A percentile compares a stretch with the other conserved stretches of the same genome.
These are phyloP conservation scores for Penicillium bovifimosum DNA, from an alignment of 495 filamentous ascomycete genomes.

Conservation along the genomic window DNA sequence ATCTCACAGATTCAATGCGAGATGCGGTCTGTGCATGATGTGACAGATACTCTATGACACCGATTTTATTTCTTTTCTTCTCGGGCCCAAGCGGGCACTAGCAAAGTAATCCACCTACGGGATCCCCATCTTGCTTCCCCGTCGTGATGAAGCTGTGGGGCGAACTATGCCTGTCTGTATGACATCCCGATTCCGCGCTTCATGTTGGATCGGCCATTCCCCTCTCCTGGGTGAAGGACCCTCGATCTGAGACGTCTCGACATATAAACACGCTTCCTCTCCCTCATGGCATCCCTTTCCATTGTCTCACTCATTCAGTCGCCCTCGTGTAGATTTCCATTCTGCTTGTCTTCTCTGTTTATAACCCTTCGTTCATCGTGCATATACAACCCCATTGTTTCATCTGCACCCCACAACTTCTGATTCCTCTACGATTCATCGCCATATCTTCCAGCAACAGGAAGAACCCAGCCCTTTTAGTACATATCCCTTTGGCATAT, in stretches of 20 bases:
- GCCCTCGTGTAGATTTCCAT: conserved; percentile 23
- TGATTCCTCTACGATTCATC: neutral
- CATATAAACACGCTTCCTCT: conserved; percentile 30
- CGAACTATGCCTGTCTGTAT: conserved; percentile 25
- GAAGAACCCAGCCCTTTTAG: conserved; percentile 3
- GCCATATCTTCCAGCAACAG: neutral
- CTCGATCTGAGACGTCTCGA: neutral
- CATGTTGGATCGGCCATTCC: conserved; percentile 24
- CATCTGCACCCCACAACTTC: neutral
- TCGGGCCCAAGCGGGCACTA: conserved; percentile 6
- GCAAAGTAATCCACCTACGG: conserved; percentile 9
- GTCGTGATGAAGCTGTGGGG: conserved; percentile 18
- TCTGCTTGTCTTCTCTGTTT: conserved; percentile 17
- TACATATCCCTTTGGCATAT: conserved; percentile 13
- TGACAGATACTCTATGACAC: conserved; percentile 33
- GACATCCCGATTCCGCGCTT: conserved; percentile 30
- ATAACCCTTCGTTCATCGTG: conserved; percentile 20
- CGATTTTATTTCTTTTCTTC: conserved; percentile 9
- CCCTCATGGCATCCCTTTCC: conserved; percentile 13
- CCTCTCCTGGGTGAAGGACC: conserved; percentile 16
- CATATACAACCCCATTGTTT: conserved; percentile 20
- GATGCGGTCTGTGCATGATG: conserved; percentile 30
- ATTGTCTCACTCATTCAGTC: conserved; percentile 21
- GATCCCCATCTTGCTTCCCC: conserved; percentile 22
- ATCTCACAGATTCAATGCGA: conserved; percentile 17